Evolutionary conservation across 306 rosid species (phyloP).

Genomic region (Acmispon strigosus): DNA sequence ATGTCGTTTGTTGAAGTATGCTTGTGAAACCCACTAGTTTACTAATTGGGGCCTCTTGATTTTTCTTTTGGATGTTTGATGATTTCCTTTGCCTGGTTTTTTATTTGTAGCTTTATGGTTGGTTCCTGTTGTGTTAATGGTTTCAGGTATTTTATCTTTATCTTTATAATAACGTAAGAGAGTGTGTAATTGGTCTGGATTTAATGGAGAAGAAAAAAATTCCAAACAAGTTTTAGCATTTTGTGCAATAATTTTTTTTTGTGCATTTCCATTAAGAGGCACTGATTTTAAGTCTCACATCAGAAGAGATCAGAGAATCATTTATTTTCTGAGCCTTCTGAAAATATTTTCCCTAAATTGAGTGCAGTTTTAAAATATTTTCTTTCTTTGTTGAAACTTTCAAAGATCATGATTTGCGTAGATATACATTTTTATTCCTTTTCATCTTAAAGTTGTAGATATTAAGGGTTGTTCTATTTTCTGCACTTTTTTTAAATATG

Average conservation of each 20-base stretch:
- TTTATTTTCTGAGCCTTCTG: not conserved
- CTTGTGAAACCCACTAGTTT: not conserved
- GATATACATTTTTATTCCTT: not conserved
- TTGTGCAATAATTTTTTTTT: not conserved
- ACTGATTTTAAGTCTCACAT: not conserved
- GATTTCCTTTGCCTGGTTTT: not conserved
- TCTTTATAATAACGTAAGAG: not conserved
- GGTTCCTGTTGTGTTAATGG: constrained; percentile 17
- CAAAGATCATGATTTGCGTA: not conserved
- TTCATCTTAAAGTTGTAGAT: not conserved
- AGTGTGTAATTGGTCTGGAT: not conserved
- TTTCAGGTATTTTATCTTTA: not conserved
- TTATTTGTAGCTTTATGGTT: not conserved
- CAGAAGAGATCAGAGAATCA: not conserved
- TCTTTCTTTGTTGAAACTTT: not conserved
- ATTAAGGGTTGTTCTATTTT: not conserved
- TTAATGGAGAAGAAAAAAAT: constrained; percentile 8
- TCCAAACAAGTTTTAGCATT: constrained; percentile 5
- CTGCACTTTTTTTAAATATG: not conserved
- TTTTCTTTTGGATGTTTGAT: constrained; percentile 1
- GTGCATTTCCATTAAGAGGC: not conserved
- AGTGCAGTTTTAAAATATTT: not conserved
- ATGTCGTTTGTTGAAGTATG: constrained; percentile 14
- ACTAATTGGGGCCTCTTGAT: not conserved
- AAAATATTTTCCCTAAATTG: not conserved